A percentile compares a stretch with the other conserved stretches of the same genome.
Evolutionary conservation across 768 basidiomycete species (phyloP).

Genomic region (Psilocybe cyanescens): DNA sequence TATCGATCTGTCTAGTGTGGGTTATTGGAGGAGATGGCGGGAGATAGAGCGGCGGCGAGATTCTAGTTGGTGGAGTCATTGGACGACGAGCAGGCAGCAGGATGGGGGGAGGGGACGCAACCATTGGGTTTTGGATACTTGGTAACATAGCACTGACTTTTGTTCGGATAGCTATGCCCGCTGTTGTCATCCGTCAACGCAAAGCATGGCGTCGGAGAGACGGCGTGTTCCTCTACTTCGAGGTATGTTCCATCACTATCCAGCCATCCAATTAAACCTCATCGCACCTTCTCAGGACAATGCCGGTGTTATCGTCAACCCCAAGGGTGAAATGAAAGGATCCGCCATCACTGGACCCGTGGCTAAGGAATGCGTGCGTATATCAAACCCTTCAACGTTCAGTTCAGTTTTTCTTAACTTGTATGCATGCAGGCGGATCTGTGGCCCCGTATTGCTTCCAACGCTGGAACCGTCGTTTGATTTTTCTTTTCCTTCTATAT

Average conservation of each 20-base stretch:
- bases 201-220: conserved; percentile 98
- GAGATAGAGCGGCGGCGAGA: background rate
- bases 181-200: conserved; percentile 95
- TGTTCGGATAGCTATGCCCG: conserved; percentile 83
- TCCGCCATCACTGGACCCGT: conserved; percentile 96
- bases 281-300: conserved; percentile 62
- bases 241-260: conserved; percentile 50
- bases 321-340: conserved; percentile 99
- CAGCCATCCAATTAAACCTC: background rate
- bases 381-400: background rate
- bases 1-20: background rate
- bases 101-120: background rate
- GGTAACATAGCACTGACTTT: conserved; percentile 14
- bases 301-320: conserved; percentile 96
- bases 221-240: conserved; percentile 99
- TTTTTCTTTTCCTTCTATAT: conserved; percentile 18
- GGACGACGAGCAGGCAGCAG: background rate
- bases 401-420: background rate
- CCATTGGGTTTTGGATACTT: background rate
- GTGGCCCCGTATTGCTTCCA: conserved; percentile 99
- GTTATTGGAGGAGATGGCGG: background rate
- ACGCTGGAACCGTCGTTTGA: conserved; percentile 98
- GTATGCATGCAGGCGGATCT: conserved; percentile 76
- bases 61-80: background rate
- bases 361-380: conserved; percentile 97